These are phyloP conservation scores for Mycena rebaudengoi DNA, from an alignment of 768 basidiomycete species.

Conservation along the genomic window DNA sequence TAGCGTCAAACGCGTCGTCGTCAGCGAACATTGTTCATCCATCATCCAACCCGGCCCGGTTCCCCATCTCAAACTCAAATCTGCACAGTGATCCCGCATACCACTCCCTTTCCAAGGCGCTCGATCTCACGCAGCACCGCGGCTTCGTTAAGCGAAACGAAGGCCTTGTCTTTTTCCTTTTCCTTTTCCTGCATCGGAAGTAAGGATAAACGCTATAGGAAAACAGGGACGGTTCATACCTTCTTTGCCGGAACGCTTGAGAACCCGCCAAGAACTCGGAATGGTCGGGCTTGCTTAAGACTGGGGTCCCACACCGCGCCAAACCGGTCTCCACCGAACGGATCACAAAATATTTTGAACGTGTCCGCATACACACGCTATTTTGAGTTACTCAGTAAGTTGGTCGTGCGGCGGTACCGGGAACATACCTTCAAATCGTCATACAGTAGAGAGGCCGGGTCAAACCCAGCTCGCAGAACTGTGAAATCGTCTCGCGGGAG, in stretches of 20 bases:
- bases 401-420: background rate
- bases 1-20: background rate
- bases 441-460: conserved; percentile 76
- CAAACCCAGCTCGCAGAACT: conserved; percentile 72
- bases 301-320: conserved; percentile 90
- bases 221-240: conserved; percentile 34
- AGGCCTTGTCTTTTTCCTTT: conserved; percentile 62
- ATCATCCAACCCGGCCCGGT: background rate
- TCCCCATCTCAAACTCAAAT: background rate
- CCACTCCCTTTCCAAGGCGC: conserved; percentile 74
- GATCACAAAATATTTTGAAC: conserved; percentile 86
- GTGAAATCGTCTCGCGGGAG: conserved; percentile 37
- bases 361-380: conserved; percentile 80
- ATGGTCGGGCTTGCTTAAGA: conserved; percentile 66
- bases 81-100: conserved; percentile 56
- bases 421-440: conserved; percentile 75
- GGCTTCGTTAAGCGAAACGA: conserved; percentile 72
- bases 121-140: conserved; percentile 79
- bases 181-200: conserved; percentile 41
- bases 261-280: conserved; percentile 86
- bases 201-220: background rate
- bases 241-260: conserved; percentile 67
- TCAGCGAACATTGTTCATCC: background rate
- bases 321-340: conserved; percentile 78
- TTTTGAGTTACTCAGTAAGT: background rate